A percentile compares a stretch with the other conserved stretches of the same genome.
Evolutionary conservation across 1,284 basidiomycete genomes (phyloP).

Genomic region (Leccinum pallidistipes): DNA sequence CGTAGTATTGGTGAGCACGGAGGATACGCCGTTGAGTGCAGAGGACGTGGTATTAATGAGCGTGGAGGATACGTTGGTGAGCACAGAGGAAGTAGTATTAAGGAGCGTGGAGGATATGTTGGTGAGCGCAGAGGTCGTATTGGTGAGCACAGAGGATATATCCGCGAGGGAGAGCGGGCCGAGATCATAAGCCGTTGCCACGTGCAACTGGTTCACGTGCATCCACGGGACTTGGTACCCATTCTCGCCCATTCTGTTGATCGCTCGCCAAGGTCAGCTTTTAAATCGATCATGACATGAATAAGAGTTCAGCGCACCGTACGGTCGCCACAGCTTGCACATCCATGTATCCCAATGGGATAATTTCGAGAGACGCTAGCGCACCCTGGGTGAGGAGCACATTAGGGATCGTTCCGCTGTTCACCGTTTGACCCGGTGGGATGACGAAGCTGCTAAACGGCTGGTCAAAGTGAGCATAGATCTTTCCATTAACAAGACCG

Average conservation of each 20-base stretch:
- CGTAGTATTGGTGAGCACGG: background rate
- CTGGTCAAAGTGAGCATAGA: conserved; percentile 58
- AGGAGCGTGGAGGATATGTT: background rate
- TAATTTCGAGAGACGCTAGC: conserved; percentile 51
- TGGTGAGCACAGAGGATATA: conserved; percentile 16
- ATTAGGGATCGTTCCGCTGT: conserved; percentile 53
- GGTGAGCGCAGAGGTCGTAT: background rate
- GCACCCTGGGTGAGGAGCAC: conserved; percentile 61
- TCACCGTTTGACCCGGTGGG: conserved; percentile 55
- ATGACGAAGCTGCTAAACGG: conserved; percentile 55
- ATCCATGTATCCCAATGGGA: conserved; percentile 54
- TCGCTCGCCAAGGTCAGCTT: background rate
- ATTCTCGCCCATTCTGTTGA: conserved; percentile 40
- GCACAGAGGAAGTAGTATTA: background rate
- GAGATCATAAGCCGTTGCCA: conserved; percentile 45
- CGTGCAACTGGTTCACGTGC: conserved; percentile 46
- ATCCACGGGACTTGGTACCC: conserved; percentile 63
- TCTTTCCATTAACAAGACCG: conserved; percentile 48
- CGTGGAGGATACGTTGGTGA: background rate
- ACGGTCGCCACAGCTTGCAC: conserved; percentile 50
- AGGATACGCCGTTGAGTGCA: background rate
- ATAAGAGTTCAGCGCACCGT: conserved; percentile 28
- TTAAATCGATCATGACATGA: background rate
- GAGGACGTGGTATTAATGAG: background rate
- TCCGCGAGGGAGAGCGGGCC: conserved; percentile 21